Evolutionary conservation across 257 asterid genomes (phyloP).

Genomic region (Plantago elongata): DNA sequence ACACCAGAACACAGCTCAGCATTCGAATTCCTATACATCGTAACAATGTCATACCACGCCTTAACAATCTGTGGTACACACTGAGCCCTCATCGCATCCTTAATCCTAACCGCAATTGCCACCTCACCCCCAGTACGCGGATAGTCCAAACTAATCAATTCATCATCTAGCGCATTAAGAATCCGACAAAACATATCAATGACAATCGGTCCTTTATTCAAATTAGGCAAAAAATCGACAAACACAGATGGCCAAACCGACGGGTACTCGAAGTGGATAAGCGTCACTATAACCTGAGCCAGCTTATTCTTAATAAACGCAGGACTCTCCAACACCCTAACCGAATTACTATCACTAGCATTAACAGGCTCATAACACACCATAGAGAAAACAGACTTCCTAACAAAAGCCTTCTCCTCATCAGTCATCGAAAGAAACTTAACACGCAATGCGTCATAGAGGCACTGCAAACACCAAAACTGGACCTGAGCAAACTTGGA

Average conservation of each 20-base stretch:
- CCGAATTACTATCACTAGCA: conserved; percentile 42
- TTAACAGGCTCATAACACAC: conserved; percentile 53
- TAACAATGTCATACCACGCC: conserved; percentile 68
- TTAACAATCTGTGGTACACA: conserved; percentile 79
- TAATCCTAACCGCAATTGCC: conserved; percentile 59
- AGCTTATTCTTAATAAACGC: conserved; percentile 82
- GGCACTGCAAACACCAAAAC: conserved; percentile 91
- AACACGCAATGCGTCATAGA: conserved; percentile 65
- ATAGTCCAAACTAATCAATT: conserved; percentile 74
- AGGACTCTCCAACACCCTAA: conserved; percentile 66
- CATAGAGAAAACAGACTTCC: conserved; percentile 71
- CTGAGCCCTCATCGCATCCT: conserved; percentile 91
- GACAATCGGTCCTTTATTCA: conserved; percentile 64
- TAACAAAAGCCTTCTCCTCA: conserved; percentile 67
- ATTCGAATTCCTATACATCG: conserved; percentile 58
- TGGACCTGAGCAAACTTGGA: conserved; percentile 70
- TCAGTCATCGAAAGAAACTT: conserved; percentile 58
- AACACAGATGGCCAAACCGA: conserved; percentile 76
- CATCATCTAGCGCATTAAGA: conserved; percentile 75
- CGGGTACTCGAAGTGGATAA: conserved; percentile 82
- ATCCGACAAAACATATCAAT: conserved; percentile 95
- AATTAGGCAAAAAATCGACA: conserved; percentile 66
- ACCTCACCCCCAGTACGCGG: conserved; percentile 67
- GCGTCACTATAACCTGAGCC: conserved; percentile 85
- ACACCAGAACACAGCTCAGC: conserved; percentile 68